phyloP scores from a whole-genome alignment of 2,329 filamentous ascomycete genomes.

The Calonectria montana region DNA sequence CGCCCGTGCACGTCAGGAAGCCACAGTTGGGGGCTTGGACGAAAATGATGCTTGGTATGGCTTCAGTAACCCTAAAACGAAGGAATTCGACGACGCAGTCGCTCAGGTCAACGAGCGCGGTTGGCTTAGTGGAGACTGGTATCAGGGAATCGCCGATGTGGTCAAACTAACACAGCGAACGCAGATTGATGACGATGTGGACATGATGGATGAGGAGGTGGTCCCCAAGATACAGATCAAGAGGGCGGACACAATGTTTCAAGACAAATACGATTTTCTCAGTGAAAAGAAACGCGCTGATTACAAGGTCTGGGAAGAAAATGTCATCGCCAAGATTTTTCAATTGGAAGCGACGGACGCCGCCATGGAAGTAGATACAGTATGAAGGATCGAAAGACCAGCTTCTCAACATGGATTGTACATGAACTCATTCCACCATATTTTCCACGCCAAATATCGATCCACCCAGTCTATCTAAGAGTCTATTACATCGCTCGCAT shows the following conservation, averaged over 20 bases:
- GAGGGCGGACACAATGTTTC: slow-evolving; percentile 77
- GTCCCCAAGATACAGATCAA: slow-evolving; percentile 55
- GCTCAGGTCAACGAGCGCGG: slow-evolving; percentile 65
- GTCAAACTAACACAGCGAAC: slow-evolving; percentile 48
- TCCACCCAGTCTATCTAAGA: slow-evolving; percentile 2
- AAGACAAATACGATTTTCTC: slow-evolving; percentile 78
- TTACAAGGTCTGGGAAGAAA: slow-evolving; percentile 73
- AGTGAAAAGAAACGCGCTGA: slow-evolving; percentile 71
- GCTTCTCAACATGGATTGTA: slow-evolving; percentile 41
- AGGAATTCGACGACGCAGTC: slow-evolving; percentile 72
- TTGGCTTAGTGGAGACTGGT: slow-evolving; percentile 75
- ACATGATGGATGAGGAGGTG: slow-evolving; percentile 48
- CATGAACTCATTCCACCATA: slow-evolving; percentile 29
- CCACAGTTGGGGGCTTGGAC: slow-evolving; percentile 50
- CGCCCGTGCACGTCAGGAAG: slow-evolving; percentile 54
- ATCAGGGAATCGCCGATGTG: slow-evolving; percentile 67
- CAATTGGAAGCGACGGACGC: slow-evolving; percentile 48
- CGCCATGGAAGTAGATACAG: slow-evolving; percentile 51
- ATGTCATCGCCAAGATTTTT: slow-evolving; percentile 67
- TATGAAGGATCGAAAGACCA: slow-evolving; percentile 38
- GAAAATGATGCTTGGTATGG: slow-evolving; percentile 65
- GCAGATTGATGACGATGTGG: slow-evolving; percentile 49
- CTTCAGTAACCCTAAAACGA: slow-evolving; percentile 60
- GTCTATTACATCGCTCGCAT: not conserved
- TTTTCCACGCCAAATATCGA: slow-evolving; percentile 20